Evolutionary conservation across 768 basidiomycete species (phyloP).

Genomic region (Termitomyces sp.): DNA sequence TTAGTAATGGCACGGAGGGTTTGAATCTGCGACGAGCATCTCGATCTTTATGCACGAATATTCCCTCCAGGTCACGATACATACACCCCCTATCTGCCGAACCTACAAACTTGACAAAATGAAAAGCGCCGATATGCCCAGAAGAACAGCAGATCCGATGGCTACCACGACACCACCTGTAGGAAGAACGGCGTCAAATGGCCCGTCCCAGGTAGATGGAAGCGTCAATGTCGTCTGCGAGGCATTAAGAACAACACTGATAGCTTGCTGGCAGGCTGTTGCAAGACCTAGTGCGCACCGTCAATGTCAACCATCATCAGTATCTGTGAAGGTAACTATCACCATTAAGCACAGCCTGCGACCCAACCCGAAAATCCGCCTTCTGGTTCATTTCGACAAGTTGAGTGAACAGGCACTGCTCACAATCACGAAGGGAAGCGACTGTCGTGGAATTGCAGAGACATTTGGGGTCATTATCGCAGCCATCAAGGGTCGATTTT

Average conservation of each 20-base stretch:
- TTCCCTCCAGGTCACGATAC: background rate
- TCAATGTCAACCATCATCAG: conserved; percentile 5
- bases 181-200: conserved; percentile 42
- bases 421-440: conserved; percentile 41
- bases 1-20: background rate
- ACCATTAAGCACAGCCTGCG: conserved; percentile 56
- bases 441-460: conserved; percentile 46
- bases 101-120: conserved; percentile 51
- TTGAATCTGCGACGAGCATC: too few relatives aligned
- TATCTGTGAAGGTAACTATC: background rate
- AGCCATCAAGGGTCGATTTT: conserved; percentile 27
- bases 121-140: conserved; percentile 43
- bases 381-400: conserved; percentile 46
- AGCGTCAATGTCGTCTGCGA: conserved; percentile 36
- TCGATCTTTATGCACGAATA: background rate
- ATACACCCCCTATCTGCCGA: background rate
- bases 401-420: conserved; percentile 62
- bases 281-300: conserved; percentile 43
- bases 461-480: conserved; percentile 44
- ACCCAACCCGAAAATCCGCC: conserved; percentile 52
- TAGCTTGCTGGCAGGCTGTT: conserved; percentile 33
- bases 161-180: conserved; percentile 37
- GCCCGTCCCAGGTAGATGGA: conserved; percentile 59
- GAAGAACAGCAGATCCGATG: conserved; percentile 36
- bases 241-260: conserved; percentile 33